Percentiles rank a stretch among this genome's conserved stretches.
Evolutionary conservation across 768 basidiomycete species (phyloP).

Genomic region (Kwoniella sp.): DNA sequence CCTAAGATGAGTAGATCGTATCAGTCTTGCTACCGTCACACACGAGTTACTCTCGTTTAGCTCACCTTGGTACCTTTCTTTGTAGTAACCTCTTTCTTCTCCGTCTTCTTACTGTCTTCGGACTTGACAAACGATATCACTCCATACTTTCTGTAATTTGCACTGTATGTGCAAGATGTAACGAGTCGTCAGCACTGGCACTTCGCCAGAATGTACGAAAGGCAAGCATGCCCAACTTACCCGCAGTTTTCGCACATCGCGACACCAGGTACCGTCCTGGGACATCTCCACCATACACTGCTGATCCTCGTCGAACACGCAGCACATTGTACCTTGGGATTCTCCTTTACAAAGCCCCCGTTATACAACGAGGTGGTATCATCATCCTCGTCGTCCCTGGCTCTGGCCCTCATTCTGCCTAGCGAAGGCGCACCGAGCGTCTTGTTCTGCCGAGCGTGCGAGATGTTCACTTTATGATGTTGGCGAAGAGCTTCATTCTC

Average conservation of each 20-base stretch:
- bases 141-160: constrained; percentile 90
- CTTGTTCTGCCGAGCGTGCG: constrained; percentile 44
- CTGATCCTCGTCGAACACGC: constrained; percentile 83
- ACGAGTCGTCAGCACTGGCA: neutral
- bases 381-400: constrained; percentile 58
- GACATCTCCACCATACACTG: constrained; percentile 85
- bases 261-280: constrained; percentile 74
- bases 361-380: constrained; percentile 76
- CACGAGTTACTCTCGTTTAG: constrained; percentile 9
- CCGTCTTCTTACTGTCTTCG: constrained; percentile 57
- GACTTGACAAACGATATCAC: constrained; percentile 62
- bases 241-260: constrained; percentile 86
- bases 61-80: constrained; percentile 63
- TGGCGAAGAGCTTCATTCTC: constrained; percentile 49
- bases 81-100: constrained; percentile 66
- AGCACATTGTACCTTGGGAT: constrained; percentile 63
- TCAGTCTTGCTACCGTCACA: neutral
- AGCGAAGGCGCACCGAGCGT: constrained; percentile 48
- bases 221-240: constrained; percentile 30
- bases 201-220: too few species aligned
- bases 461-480: constrained; percentile 37
- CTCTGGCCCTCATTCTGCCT: constrained; percentile 34
- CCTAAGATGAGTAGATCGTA: constrained; percentile 14
- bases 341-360: constrained; percentile 62
- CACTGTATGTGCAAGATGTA: too few species aligned